Evolutionary conservation across 768 basidiomycete genomes (phyloP).

Genomic region (Suillus subaureus): DNA sequence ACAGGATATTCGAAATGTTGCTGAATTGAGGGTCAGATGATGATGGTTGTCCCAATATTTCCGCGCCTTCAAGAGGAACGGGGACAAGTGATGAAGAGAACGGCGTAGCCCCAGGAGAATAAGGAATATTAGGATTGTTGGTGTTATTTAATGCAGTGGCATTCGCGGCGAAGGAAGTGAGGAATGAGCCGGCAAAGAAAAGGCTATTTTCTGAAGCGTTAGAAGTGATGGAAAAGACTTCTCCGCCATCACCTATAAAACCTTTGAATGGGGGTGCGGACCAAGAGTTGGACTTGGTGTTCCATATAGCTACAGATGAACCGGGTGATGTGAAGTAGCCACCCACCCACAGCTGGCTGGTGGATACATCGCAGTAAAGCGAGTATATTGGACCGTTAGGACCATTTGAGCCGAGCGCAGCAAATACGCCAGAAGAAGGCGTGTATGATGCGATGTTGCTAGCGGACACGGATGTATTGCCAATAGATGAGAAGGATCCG

Average conservation of each 20-base stretch:
- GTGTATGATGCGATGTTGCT: constrained; percentile 80
- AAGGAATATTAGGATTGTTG: constrained; percentile 85
- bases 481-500: constrained; percentile 80
- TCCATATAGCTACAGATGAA: constrained; percentile 72
- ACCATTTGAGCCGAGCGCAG: constrained; percentile 64
- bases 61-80: constrained; percentile 63
- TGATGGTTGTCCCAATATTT: constrained; percentile 61
- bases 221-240: constrained; percentile 75
- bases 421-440: constrained; percentile 55
- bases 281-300: constrained; percentile 67
- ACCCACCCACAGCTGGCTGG: constrained; percentile 74
- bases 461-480: constrained; percentile 45
- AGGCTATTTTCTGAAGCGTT: constrained; percentile 73
- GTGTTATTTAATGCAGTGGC: constrained; percentile 54
- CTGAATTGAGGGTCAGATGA: constrained; percentile 60
- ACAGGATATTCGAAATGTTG: constrained; percentile 73
- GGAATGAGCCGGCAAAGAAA: constrained; percentile 89
- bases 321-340: constrained; percentile 74
- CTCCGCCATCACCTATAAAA: constrained; percentile 66
- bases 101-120: constrained; percentile 78
- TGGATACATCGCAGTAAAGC: constrained; percentile 73
- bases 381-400: constrained; percentile 76
- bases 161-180: constrained; percentile 67
- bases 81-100: constrained; percentile 91
- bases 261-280: constrained; percentile 80